Base-by-base conservation (phyloP, 257 asterid species). In the Petunia axillaris region DNA sequence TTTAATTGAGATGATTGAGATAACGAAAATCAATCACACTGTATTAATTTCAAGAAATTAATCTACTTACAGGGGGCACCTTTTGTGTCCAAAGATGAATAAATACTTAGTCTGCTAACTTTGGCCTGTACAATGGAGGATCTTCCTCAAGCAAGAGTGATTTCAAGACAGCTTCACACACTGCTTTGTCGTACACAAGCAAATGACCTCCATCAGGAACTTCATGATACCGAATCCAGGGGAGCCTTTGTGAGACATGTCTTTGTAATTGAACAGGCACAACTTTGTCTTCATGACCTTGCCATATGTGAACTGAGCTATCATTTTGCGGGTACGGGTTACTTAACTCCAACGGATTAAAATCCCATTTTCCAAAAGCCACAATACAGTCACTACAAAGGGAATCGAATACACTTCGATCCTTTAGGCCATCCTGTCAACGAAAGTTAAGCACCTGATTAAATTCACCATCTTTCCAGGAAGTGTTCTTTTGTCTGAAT, bases 181-280 rank as follows among this genome's bases (percentile, higher is more conserved):
- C 98, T 54, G 83, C 87, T 77, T 83, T 67, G 83, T 95, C 97
- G 87, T 95, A 93, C 15, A 91, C 94, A 36, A 93, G 91, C 94
- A 94, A 83, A 87, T 96, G 99, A 8, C 98, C 98, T 36, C 95
- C 94, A 11, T 90, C 97, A 3, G 91, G 91, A 67, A 96, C 98
- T 85, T 96, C 98, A 35, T 96, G 99, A 76, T 93, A 96, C 64
- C 86, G 88, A 79, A 96, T 90, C 99, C 99, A 96, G 1, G 97
- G 93, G 25, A 96, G 90, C 88, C 87, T 93, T 6, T 82, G 79
- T 0, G 89, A 85, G 8, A 96, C 86, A 48, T 84, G 87, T 62
- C 99, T 87, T 71, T 96, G 98, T 74, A 96, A 64, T n/a, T 90
- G 89, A 65, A 81, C 82, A 5, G 90, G 91, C 66, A 88, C 90